Percentiles rank a stretch among this genome's conserved stretches.
Evolutionary conservation across 345 rosid genomes (phyloP).

Genomic region (Orychophragmus violaceus): DNA sequence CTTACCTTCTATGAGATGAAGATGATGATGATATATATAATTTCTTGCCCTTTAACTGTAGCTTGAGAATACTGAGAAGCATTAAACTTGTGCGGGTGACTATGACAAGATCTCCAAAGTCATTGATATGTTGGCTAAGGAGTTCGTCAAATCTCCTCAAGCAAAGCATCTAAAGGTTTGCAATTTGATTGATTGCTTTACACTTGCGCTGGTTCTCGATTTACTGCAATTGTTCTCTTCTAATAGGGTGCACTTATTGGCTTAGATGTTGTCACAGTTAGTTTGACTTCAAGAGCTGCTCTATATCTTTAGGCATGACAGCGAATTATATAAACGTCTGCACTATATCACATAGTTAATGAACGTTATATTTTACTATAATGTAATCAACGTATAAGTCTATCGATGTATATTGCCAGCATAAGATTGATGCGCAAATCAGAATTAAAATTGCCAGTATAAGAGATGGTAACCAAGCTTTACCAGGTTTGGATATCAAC

Average conservation of each 20-base stretch:
- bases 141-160: slow-evolving; percentile 71
- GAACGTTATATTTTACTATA: no score
- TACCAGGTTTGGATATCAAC: no score
- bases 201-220: slow-evolving; percentile 34
- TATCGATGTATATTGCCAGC: no score
- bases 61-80: slow-evolving; percentile 92
- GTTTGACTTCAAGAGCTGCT: slow-evolving; percentile 76
- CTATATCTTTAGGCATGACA: slow-evolving; percentile 79
- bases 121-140: slow-evolving; percentile 62
- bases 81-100: slow-evolving; percentile 60
- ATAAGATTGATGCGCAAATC: no score
- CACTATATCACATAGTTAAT: not conserved
- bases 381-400: not conserved
- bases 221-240: not conserved
- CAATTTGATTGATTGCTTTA: slow-evolving; percentile 5
- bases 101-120: slow-evolving; percentile 88
- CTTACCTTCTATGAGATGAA: slow-evolving; percentile 38
- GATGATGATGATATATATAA: slow-evolving; percentile 27
- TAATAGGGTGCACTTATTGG: slow-evolving; percentile 90
- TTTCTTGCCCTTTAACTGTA: slow-evolving; percentile 45
- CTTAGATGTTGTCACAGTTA: slow-evolving; percentile 92
- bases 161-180: slow-evolving; percentile 92
- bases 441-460: no score
- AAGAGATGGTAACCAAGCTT: no score
- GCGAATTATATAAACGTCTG: not conserved